Conservation (phyloP, 495 filamentous ascomycete species). For the Aspergillus steynii region DNA sequence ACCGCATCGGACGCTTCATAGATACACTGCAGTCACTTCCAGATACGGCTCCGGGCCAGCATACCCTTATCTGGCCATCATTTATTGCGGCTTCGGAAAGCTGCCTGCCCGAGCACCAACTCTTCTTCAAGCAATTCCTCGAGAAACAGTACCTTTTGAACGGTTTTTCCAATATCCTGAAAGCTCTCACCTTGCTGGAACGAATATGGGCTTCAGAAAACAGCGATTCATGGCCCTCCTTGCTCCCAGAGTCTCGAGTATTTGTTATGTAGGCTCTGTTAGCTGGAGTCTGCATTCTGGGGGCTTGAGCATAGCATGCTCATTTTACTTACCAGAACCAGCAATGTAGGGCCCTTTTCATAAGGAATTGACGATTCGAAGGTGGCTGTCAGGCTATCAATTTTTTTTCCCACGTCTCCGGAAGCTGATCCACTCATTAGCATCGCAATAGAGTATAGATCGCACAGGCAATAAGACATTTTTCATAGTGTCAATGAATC, state of each 20-base stretch:
- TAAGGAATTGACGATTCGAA: too few relatives aligned
- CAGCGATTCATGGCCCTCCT: conserved; percentile 4
- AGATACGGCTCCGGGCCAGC: conserved; percentile 1
- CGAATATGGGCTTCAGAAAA: conserved; percentile 2
- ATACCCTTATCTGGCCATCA: conserved; percentile 12
- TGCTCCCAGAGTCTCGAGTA: conserved; percentile 4
- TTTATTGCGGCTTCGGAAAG: conserved; percentile 14
- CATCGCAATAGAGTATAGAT: too few relatives aligned
- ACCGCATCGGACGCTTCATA: conserved; percentile 11
- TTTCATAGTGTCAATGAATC: too few relatives aligned
- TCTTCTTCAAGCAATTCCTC: conserved; percentile 5
- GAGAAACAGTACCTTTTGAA: conserved; percentile 6
- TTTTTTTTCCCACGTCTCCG: too few relatives aligned
- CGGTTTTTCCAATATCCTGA: conserved; percentile 9
- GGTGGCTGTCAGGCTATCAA: too few relatives aligned
- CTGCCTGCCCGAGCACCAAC: not conserved
- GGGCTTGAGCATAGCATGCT: too few relatives aligned
- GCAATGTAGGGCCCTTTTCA: too few relatives aligned
- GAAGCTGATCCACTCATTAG: too few relatives aligned
- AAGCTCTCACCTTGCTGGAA: conserved; percentile 5
- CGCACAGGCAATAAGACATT: too few relatives aligned
- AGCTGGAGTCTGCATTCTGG: not conserved
- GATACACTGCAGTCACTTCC: not conserved
- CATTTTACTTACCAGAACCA: too few relatives aligned
- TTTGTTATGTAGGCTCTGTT: conserved; percentile 5